Conservation (phyloP, 257 asterid species). For the Penstemon barbatus region DNA sequence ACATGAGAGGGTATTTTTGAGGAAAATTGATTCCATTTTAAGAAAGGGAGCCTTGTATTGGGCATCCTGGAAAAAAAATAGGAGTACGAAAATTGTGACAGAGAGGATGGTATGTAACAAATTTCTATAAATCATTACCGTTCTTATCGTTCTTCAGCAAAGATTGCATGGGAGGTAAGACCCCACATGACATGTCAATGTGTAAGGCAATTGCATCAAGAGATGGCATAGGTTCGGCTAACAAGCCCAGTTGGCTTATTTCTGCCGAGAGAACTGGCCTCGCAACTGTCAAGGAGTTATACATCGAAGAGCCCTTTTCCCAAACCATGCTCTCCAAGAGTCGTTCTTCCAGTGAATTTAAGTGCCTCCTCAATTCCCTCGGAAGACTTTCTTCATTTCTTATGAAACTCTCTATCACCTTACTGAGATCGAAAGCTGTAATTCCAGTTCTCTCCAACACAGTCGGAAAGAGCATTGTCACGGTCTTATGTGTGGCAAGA, state of each 20-base stretch:
- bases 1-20: no score
- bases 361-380: conserved; percentile 89
- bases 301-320: conserved; percentile 99
- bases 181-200: conserved; percentile 58
- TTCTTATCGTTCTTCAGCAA: conserved; percentile 59
- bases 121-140: conserved; percentile 42
- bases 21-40: no score
- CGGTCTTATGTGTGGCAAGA: conserved; percentile 98
- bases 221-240: conserved; percentile 98
- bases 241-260: conserved; percentile 78
- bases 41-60: no score
- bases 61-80: no score
- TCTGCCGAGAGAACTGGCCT: conserved; percentile 80
- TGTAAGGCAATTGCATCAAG: conserved; percentile 93
- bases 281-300: conserved; percentile 89
- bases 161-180: conserved; percentile 44
- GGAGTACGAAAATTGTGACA: background rate
- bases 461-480: conserved; percentile 92
- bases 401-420: conserved; percentile 96
- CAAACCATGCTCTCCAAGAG: conserved; percentile 96
- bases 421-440: conserved; percentile 95
- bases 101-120: conserved; percentile 14
- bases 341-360: conserved; percentile 94
- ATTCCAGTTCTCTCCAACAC: conserved; percentile 97
- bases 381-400: conserved; percentile 98